A percentile compares a stretch with the other conserved stretches of the same genome.
phyloP scores from a whole-genome alignment of 1,284 basidiomycete genomes.

The Marasmius oreades region DNA sequence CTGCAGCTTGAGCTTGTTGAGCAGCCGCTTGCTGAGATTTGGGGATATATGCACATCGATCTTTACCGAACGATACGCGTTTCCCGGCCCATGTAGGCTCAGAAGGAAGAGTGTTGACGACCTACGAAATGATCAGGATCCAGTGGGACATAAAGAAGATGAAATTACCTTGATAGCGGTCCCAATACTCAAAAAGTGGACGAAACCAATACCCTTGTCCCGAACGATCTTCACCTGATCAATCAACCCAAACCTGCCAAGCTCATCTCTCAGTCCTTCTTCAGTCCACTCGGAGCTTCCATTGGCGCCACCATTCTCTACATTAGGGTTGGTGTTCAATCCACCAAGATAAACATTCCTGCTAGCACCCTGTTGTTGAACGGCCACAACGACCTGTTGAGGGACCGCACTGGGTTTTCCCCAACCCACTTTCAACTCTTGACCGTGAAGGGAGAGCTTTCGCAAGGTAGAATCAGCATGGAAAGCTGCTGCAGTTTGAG shows the following conservation, averaged over 20 bases:
- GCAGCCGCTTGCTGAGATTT: conserved; percentile 85
- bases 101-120: conserved; percentile 84
- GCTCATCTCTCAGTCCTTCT: conserved; percentile 84
- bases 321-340: conserved; percentile 63
- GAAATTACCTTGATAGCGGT: conserved; percentile 81
- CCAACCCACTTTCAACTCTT: conserved; percentile 96
- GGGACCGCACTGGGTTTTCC: conserved; percentile 89
- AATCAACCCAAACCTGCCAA: conserved; percentile 88
- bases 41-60: conserved; percentile 91
- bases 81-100: conserved; percentile 92
- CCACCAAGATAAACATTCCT: conserved; percentile 94
- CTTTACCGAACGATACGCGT: conserved; percentile 93
- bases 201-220: conserved; percentile 97
- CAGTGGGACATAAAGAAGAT: neutral
- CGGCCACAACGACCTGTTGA: conserved; percentile 79
- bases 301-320: neutral
- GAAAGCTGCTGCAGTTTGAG: conserved; percentile 87
- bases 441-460: conserved; percentile 85
- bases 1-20: conserved; percentile 78
- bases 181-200: conserved; percentile 92
- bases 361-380: conserved; percentile 86
- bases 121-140: conserved; percentile 39
- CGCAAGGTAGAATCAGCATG: conserved; percentile 93
- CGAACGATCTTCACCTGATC: conserved; percentile 98
- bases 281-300: conserved; percentile 65